Conservation (phyloP, 140 eudicot species). For the Oenanthe javanica region DNA sequence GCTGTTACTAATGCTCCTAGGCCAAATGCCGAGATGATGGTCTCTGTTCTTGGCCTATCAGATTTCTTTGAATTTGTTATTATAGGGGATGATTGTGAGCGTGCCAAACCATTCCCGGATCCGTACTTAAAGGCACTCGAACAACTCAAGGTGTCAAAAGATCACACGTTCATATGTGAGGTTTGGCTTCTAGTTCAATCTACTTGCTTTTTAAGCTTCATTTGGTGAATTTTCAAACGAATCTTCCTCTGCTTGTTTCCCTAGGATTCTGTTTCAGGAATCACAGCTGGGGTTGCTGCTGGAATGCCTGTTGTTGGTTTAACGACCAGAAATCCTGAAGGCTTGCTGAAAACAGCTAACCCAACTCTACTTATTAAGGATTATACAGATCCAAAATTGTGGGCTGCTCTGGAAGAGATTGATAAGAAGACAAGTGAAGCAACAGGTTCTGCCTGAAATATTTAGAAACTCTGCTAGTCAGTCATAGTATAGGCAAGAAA, state of each 20-base stretch:
- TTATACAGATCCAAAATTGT: slow-evolving; percentile 67
- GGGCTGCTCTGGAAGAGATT: slow-evolving; percentile 65
- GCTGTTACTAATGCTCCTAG: slow-evolving; percentile 95
- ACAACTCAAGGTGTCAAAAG: slow-evolving; percentile 76
- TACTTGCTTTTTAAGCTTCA: background rate
- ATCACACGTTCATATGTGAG: slow-evolving; percentile 81
- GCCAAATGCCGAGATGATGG: slow-evolving; percentile 70
- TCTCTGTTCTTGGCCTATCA: slow-evolving; percentile 80
- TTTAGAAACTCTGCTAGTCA: background rate
- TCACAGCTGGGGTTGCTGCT: slow-evolving; percentile 79
- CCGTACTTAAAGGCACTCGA: slow-evolving; percentile 84
- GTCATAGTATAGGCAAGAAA: background rate
- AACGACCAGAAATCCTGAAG: slow-evolving; percentile 57
- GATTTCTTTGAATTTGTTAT: slow-evolving; percentile 74
- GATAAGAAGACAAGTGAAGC: slow-evolving; percentile 30
- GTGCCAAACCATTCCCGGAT: slow-evolving; percentile 80
- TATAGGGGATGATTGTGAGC: slow-evolving; percentile 81
- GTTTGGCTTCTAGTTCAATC: slow-evolving; percentile 24
- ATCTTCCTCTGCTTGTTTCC: background rate
- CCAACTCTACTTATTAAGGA: slow-evolving; percentile 55
- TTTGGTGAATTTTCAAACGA: background rate
- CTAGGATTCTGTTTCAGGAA: slow-evolving; percentile 76
- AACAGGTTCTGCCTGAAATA: slow-evolving; percentile 18
- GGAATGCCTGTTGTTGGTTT: slow-evolving; percentile 72
- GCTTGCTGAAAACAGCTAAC: slow-evolving; percentile 46